Base-by-base conservation (phyloP, 768 basidiomycete genomes). In the Boletus pseudo-olivaceus region DNA sequence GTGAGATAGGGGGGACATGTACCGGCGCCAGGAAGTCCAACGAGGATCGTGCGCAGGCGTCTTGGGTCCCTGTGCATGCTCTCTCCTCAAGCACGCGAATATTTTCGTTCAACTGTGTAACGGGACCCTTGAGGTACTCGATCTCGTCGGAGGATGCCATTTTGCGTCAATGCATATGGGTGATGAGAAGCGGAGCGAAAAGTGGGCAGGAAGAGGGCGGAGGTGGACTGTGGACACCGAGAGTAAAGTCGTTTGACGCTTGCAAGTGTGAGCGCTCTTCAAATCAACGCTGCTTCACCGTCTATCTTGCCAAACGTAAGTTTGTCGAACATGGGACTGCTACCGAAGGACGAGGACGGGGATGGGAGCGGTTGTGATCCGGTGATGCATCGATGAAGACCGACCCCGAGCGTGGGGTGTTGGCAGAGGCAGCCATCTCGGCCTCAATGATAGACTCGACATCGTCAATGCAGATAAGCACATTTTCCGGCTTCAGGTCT, bases 21-120 rank as follows among this genome's bases (percentile, higher is more conserved):
- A 96, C 96, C 96, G 67, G 97, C 92, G 63, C 97, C 97, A 41
- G 97, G 97, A 56, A 97, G 97, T 51, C 97, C 97, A 61, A 99
- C 77, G 63, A 99, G 81, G 63, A 99, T 93, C 62, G 96, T 83
- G 80, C 23, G 82, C 84, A 49, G 90, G 89, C 30, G 85, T 80
- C 67, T 77, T 75, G n/a, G 76, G 68, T 17, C 68, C 54, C 29
- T 71, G 63, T 20, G 67, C 67, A 11, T 47, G 81, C 76, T 69
- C 82, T 84, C 15, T 74, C 70, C 79, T 98, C 96, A 56, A 98
- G 79, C 35, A 77, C 66, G 52, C 76, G 63, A 67, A 99, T 98
- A 79, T 98, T 98, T 52, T 85, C 85, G 64, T 91, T 89, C 54
- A 99, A 82, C 77, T 98, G 93, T 14, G 78, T 67, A 59, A 97